Conservation (phyloP, 2,329 filamentous ascomycete species). For the Amauroascus niger region DNA sequence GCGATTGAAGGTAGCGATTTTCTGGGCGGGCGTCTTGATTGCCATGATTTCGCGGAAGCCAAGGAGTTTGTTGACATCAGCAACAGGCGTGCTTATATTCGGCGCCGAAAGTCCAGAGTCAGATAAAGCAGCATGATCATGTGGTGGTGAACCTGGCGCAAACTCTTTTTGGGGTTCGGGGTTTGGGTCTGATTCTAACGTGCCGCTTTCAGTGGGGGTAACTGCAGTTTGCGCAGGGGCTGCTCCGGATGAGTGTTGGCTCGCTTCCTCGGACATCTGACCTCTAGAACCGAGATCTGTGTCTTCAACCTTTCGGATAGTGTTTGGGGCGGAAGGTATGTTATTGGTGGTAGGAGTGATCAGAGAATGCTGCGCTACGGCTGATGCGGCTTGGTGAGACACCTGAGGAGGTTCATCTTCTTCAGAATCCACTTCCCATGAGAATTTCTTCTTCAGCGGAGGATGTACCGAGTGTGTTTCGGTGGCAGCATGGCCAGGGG, state of each 20-base stretch:
- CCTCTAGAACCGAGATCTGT: not conserved
- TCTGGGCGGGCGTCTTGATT: constrained; percentile 54
- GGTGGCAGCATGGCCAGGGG: not conserved
- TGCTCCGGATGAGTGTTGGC: not conserved
- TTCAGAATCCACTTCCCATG: constrained; percentile 31
- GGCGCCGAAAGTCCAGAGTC: constrained; percentile 3
- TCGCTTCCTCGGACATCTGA: not conserved
- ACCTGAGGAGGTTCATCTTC: constrained; percentile 6
- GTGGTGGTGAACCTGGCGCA: not conserved
- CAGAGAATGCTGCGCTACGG: not conserved
- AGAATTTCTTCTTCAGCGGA: constrained; percentile 31
- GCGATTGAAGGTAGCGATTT: constrained; percentile 63
- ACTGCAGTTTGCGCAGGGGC: not conserved
- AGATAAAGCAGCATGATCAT: not conserved
- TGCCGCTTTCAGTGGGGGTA: not conserved
- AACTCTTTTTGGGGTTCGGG: not conserved
- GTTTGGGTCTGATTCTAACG: not conserved
- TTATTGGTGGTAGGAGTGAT: not conserved
- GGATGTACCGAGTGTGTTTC: not conserved
- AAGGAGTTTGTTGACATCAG: constrained; percentile 37
- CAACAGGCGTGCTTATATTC: constrained; percentile 5
- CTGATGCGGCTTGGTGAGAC: not conserved
- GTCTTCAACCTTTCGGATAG: constrained; percentile 3
- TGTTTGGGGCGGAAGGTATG: not conserved
- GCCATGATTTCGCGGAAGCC: constrained; percentile 69